Percentiles rank a stretch among this genome's conserved stretches.
phyloP scores from a whole-genome alignment of 2,329 filamentous ascomycete species.

The Exophiala sp. region DNA sequence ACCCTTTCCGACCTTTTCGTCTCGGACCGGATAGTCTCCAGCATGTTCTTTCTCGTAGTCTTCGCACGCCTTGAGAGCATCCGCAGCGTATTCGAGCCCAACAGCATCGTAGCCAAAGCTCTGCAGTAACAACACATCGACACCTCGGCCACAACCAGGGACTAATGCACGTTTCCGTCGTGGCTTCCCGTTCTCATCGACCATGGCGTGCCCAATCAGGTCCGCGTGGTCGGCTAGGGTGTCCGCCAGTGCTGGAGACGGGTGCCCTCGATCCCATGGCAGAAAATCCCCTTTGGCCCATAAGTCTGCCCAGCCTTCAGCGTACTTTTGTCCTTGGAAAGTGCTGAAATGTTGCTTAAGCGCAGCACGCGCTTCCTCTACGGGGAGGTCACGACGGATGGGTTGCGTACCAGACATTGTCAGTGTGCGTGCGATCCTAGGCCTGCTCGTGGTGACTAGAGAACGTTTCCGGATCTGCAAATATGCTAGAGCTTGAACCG shows the following conservation, averaged over 20 bases:
- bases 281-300: constrained; percentile 53
- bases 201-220: constrained; percentile 37
- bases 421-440: not conserved
- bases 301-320: constrained; percentile 53
- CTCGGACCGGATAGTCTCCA: constrained; percentile 36
- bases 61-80: constrained; percentile 42
- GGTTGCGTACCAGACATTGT: not conserved
- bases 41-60: constrained; percentile 33
- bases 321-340: constrained; percentile 40
- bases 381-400: constrained; percentile 5
- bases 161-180: constrained; percentile 61
- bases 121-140: constrained; percentile 73
- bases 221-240: constrained; percentile 41
- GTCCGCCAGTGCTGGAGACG: constrained; percentile 59
- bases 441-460: not conserved
- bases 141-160: constrained; percentile 76
- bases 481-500: not conserved
- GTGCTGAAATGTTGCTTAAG: constrained; percentile 40
- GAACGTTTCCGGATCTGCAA: not conserved
- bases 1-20: constrained; percentile 37
- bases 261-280: constrained; percentile 58
- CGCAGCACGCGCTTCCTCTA: constrained; percentile 22
- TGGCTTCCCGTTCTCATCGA: constrained; percentile 37
- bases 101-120: constrained; percentile 73
- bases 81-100: constrained; percentile 65